phyloP scores from a whole-genome alignment of 2,329 filamentous ascomycete species.

The Fusarium drepaniforme region DNA sequence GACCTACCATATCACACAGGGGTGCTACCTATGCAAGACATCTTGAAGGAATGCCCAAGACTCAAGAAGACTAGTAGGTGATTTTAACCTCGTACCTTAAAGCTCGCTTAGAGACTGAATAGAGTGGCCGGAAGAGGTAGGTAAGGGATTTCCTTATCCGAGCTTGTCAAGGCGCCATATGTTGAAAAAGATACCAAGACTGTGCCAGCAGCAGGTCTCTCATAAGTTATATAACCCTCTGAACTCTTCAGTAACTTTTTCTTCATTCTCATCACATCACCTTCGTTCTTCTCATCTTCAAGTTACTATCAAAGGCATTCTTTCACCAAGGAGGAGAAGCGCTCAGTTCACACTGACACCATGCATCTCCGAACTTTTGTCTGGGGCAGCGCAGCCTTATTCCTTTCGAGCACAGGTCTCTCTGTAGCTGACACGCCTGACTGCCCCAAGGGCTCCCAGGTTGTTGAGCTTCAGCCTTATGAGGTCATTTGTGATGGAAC shows the following conservation, averaged over 20 bases:
- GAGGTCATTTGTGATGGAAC: background rate
- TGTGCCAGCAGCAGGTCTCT: background rate
- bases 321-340: background rate
- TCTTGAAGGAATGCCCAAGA: background rate
- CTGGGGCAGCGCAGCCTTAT: background rate
- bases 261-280: no score
- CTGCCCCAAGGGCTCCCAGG: background rate
- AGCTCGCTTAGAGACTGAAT: background rate
- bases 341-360: background rate
- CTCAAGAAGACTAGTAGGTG: background rate
- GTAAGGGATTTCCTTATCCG: background rate
- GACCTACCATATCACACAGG: background rate
- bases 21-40: background rate
- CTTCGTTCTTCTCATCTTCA: background rate
- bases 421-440: background rate
- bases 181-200: background rate
- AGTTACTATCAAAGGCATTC: background rate
- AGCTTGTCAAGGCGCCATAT: background rate
- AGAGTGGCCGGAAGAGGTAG: background rate
- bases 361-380: background rate
- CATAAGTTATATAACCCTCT: background rate
- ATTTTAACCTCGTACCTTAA: background rate
- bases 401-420: background rate
- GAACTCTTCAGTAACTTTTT: background rate
- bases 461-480: background rate